Base-by-base conservation (phyloP, 2,329 filamentous ascomycete genomes). In the Epicoccum sorghinum region DNA sequence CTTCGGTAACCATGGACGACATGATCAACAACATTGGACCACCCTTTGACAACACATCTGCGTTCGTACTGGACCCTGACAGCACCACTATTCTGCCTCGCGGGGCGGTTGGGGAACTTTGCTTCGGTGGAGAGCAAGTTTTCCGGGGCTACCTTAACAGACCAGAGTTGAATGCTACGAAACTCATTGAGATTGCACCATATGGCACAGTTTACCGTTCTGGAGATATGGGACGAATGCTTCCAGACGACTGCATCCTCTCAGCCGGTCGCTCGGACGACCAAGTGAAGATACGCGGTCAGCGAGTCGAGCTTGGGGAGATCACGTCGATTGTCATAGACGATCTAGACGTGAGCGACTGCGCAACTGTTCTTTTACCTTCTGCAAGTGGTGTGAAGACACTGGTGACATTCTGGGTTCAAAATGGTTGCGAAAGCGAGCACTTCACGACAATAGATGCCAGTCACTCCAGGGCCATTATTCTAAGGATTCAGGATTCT, bases 101-200 rank as follows among this genome's bases (percentile, higher is more conserved):
- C 6, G 91, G 91, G 3, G 89, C 85, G 58, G 78, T 91, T 13
- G 93, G 93, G 9, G 92, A 96, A 70, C 80, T 96, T 6, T 96
- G 90, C 66, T 95, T 96, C 70, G 91, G 91, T 12, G 93, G 92
- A 9, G 85, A 90, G 43, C 92, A 96, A 74, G 85, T 96, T 4
- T 84, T 81, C 37, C 80, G 82, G 35, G 91, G 90, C 1, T 96
- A 93, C 66, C 79, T 95, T 25, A 85, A 88, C 52, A 79, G 83
- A 71, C 81, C 84, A 0, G 79, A 82, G 3, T 74, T 90, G 36
- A 91, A 88, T 0, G 72, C 78, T 0, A 75, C 80, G 10, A 91
- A 87, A 62, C 90, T 96, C 55, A 79, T 93, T 42, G 60, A 85
- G 0, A 89, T 96, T 66, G 81, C 86, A 0, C 57, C 70, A 0